Conservation (phyloP, 1,139 yeast species). For the Citeromyces hawaiiensis region DNA sequence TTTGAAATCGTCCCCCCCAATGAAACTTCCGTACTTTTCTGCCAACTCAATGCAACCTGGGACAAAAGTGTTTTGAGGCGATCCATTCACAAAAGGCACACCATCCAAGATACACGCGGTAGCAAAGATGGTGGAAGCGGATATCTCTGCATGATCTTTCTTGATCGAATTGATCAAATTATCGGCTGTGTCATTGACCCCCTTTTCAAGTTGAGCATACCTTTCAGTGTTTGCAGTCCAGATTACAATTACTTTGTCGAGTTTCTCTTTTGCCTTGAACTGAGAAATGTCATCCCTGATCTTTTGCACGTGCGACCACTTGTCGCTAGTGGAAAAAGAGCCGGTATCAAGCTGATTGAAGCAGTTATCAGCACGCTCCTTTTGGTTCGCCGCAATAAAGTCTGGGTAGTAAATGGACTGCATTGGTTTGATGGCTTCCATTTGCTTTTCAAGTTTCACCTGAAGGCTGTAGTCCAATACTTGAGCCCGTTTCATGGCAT, state of each 20-base stretch:
- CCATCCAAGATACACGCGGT: constrained; percentile 84
- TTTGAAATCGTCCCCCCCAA: constrained; percentile 97
- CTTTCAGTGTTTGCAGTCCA: constrained; percentile 99
- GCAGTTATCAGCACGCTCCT: constrained; percentile 82
- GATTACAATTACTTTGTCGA: constrained; percentile 80
- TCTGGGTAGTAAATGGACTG: constrained; percentile 90
- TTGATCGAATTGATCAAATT: constrained; percentile 66
- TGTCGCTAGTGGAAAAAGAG: constrained; percentile 39
- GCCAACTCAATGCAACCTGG: constrained; percentile 92
- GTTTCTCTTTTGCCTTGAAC: constrained; percentile 58
- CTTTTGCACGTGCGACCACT: constrained; percentile 85
- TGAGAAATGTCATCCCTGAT: constrained; percentile 74
- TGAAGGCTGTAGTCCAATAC: constrained; percentile 83
- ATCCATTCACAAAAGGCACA: constrained; percentile 87
- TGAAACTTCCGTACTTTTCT: constrained; percentile 60
- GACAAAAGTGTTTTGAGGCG: constrained; percentile 95
- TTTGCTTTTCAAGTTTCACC: constrained; percentile 54
- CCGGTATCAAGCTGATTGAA: constrained; percentile 39
- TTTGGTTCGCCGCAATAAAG: constrained; percentile 92
- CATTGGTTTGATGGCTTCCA: constrained; percentile 57
- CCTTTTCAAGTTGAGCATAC: constrained; percentile 62
- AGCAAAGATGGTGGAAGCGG: constrained; percentile 88
- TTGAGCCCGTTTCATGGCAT: constrained; percentile 76
- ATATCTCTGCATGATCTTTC: constrained; percentile 66
- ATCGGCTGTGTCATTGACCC: constrained; percentile 83